Percentiles rank a stretch among this genome's conserved stretches.
Conservation (phyloP, 805 yeast genomes). For the Hanseniaspora jakobsenii region DNA sequence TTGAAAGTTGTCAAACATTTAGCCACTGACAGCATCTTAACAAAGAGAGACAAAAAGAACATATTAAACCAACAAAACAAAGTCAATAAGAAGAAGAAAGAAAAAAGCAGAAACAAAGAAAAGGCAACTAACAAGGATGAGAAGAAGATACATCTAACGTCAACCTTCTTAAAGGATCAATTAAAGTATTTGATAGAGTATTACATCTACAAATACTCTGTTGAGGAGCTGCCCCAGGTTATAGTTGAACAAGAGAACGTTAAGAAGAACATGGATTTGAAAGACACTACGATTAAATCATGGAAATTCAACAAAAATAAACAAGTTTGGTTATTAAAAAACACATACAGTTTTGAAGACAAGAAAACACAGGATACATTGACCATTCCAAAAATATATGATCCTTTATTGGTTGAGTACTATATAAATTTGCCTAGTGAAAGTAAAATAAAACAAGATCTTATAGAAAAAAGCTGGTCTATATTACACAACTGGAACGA, state of each 20-base stretch:
- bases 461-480: conserved; percentile 20
- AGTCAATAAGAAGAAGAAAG: conserved; percentile 17
- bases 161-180: conserved; percentile 26
- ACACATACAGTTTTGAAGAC: conserved; percentile 20
- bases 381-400: conserved; percentile 24
- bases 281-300: conserved; percentile 17
- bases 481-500: conserved; percentile 23
- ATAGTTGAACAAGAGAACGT: conserved; percentile 22
- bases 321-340: conserved; percentile 29
- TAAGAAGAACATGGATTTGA: conserved; percentile 18
- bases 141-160: conserved; percentile 14
- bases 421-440: conserved; percentile 24
- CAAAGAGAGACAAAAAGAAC: conserved; percentile 25
- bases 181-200: conserved; percentile 28
- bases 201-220: conserved; percentile 21
- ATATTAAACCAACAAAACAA: conserved; percentile 17
- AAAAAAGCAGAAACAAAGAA: conserved; percentile 24
- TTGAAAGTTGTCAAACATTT: conserved; percentile 29
- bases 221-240: conserved; percentile 20
- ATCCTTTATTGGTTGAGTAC: conserved; percentile 24
- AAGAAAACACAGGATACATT: conserved; percentile 14
- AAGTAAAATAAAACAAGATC: conserved; percentile 18
- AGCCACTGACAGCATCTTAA: conserved; percentile 26
- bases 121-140: conserved; percentile 16
- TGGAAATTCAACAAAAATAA: conserved; percentile 31